These are phyloP conservation scores for Cucurbita ficifolia DNA, from an alignment of 306 rosid genomes.

Conservation along the genomic window DNA sequence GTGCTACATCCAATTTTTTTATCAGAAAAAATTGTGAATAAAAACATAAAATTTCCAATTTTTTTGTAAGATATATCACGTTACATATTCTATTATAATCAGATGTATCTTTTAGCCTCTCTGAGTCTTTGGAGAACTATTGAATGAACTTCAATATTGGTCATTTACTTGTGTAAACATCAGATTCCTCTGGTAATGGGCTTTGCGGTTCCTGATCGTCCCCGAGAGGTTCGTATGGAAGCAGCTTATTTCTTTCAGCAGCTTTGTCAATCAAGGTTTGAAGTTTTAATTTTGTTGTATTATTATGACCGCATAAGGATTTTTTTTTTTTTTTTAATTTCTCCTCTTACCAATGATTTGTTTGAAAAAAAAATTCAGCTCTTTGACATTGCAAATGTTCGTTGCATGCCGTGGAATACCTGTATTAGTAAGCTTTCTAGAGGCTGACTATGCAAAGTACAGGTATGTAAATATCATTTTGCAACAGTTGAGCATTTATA, in stretches of 20 bases:
- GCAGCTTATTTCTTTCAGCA: slow-evolving; percentile 87
- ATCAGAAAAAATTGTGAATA: not conserved
- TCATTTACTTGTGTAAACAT: slow-evolving; percentile 14
- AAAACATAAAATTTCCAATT: not conserved
- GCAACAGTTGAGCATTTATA: not conserved
- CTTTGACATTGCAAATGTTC: slow-evolving; percentile 96
- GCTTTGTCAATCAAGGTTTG: slow-evolving; percentile 95
- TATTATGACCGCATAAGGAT: not conserved
- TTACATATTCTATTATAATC: not conserved
- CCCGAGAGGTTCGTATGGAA: slow-evolving; percentile 97
- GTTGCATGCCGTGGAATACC: slow-evolving; percentile 98
- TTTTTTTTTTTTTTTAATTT: not conserved
- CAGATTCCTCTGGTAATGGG: slow-evolving; percentile 88
- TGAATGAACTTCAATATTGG: not conserved
- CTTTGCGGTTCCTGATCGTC: slow-evolving; percentile 84
- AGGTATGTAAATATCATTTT: slow-evolving; percentile 39
- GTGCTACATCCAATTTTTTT: not conserved
- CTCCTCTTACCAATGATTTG: not conserved
- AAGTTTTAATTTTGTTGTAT: slow-evolving; percentile 9
- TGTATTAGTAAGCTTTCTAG: slow-evolving; percentile 91
- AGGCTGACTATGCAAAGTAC: slow-evolving; percentile 96
- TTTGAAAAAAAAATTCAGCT: slow-evolving; percentile 30
- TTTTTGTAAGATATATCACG: not conserved
- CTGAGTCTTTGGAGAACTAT: not conserved
- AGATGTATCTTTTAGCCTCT: not conserved